These are phyloP conservation scores for Blastocystis sp. DNA, from an alignment of 352 stramenopile genomes.

Conservation along the genomic window DNA sequence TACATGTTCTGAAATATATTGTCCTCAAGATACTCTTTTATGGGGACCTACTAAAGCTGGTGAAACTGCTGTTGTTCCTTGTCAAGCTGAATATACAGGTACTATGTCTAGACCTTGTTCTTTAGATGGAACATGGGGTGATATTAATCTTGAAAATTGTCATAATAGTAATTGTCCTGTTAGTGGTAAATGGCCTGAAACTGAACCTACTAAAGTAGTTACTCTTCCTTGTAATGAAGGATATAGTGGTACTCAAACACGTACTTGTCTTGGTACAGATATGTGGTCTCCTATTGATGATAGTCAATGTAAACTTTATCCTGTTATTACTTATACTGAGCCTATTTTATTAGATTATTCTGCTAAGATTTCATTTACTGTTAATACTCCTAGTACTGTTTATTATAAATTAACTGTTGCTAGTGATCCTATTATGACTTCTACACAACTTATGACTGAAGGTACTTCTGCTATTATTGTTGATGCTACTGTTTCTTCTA, in stretches of 20 bases:
- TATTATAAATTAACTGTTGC: too few relatives aligned
- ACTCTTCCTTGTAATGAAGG: slow-evolving; percentile 18
- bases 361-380: too few relatives aligned
- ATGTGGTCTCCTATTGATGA: slow-evolving; percentile 14
- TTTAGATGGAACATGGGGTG: slow-evolving; percentile 12
- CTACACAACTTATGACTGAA: too few relatives aligned
- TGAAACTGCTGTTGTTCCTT: slow-evolving; percentile 4
- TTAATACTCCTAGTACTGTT: too few relatives aligned
- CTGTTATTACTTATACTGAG: too few relatives aligned
- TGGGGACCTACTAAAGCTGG: slow-evolving; percentile 11
- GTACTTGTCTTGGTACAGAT: background rate
- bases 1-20: background rate
- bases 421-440: too few relatives aligned
- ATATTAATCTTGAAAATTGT: slow-evolving; percentile 3
- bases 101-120: slow-evolving; percentile 7
- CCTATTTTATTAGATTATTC: too few relatives aligned
- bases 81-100: background rate
- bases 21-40: too few relatives aligned
- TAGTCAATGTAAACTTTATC: background rate
- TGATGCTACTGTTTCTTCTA: too few relatives aligned
- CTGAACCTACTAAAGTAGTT: background rate
- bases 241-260: background rate
- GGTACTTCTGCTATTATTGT: too few relatives aligned
- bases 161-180: slow-evolving; percentile 2
- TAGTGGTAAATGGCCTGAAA: slow-evolving; percentile 27